A percentile compares a stretch with the other conserved stretches of the same genome.
phyloP scores from a whole-genome alignment of 306 rosid genomes.

The Purshia tridentata region DNA sequence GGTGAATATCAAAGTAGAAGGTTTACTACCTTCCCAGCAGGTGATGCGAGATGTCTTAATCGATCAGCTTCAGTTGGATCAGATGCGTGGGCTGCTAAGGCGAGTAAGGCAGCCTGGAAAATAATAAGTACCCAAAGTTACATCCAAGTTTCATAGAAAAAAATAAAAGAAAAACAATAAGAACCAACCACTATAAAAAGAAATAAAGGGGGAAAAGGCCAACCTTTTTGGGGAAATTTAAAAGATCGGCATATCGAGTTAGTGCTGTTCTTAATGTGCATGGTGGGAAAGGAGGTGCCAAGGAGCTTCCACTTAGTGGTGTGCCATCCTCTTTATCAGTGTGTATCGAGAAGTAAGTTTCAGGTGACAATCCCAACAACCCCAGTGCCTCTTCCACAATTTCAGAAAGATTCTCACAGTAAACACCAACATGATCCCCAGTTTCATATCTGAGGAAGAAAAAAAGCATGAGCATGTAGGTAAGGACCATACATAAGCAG shows the following conservation, averaged over 20 bases:
- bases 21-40: conserved; percentile 82
- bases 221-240: conserved; percentile 95
- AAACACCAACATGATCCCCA: conserved; percentile 98
- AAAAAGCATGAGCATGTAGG: conserved; percentile 13
- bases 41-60: conserved; percentile 86
- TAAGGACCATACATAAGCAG: conserved; percentile 9
- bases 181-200: not conserved
- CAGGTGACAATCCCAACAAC: conserved; percentile 70
- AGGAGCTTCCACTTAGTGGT: conserved; percentile 69
- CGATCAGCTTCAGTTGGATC: conserved; percentile 87
- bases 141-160: not conserved
- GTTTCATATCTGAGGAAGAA: conserved; percentile 77
- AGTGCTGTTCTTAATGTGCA: conserved; percentile 77
- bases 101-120: conserved; percentile 75
- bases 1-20: not conserved
- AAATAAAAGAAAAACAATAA: not conserved
- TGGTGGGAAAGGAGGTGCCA: conserved; percentile 78
- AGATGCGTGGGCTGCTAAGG: conserved; percentile 87
- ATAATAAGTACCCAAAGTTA: conserved; percentile 8
- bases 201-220: conserved; percentile 15
- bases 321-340: conserved; percentile 80
- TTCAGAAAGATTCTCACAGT: conserved; percentile 86
- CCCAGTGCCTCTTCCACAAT: conserved; percentile 71
- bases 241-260: conserved; percentile 73
- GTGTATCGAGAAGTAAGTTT: conserved; percentile 78